Conservation (phyloP, 305 asterid species). For the Fraxinus albicans region DNA sequence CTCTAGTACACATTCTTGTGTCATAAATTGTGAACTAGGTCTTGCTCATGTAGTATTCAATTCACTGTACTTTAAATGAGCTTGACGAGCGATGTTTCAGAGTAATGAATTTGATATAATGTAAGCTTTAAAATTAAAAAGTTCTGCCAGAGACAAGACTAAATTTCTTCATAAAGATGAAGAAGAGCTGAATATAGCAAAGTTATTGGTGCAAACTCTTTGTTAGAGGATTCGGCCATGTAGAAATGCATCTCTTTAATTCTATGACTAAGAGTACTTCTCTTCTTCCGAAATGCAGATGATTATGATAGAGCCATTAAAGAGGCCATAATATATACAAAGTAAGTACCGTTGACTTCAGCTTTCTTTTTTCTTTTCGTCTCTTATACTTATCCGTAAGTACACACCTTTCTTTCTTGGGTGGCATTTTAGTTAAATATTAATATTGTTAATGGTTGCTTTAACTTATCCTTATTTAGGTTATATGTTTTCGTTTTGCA, state of each 20-base stretch:
- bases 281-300: constrained; percentile 48
- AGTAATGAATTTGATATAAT: background rate
- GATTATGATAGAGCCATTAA: constrained; percentile 68
- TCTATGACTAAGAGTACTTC: constrained; percentile 5
- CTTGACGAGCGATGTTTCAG: background rate
- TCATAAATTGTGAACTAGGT: background rate
- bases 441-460: background rate
- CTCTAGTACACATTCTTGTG: background rate
- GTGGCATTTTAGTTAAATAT: background rate
- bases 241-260: constrained; percentile 7
- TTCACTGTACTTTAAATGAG: background rate
- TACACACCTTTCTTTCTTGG: background rate
- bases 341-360: constrained; percentile 43
- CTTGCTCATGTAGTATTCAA: background rate
- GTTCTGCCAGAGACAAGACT: background rate
- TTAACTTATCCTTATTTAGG: background rate
- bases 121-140: background rate
- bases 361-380: background rate
- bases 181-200: constrained; percentile 1
- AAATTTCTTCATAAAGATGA: background rate
- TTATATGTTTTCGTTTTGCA: background rate
- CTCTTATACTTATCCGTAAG: background rate
- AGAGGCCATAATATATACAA: constrained; percentile 61
- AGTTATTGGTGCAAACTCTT: constrained; percentile 1
- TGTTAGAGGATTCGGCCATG: background rate